Percentiles rank a stretch among this genome's conserved stretches.
These are phyloP conservation scores for Flaveria sonorensis DNA, from an alignment of 129 eudicot species.

Conservation along the genomic window DNA sequence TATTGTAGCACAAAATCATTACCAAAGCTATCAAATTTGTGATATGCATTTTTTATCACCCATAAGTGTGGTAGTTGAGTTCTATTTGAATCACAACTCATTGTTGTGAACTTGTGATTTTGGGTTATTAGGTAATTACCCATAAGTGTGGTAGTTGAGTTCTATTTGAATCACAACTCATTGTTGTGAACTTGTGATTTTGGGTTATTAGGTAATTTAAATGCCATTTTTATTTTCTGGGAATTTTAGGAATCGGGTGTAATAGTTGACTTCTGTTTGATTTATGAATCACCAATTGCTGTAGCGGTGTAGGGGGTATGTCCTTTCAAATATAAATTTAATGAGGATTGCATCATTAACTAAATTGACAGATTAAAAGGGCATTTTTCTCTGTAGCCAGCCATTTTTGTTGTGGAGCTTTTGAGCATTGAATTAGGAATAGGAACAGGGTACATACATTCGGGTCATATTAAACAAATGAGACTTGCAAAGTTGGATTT, in stretches of 20 bases:
- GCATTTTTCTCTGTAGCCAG: background rate
- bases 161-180: too few species aligned
- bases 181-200: too few species aligned
- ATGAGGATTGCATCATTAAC: background rate
- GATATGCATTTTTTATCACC: background rate
- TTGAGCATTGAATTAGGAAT: background rate
- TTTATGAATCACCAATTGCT: background rate
- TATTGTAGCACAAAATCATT: conserved; percentile 7
- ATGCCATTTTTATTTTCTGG: background rate
- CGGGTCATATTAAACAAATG: background rate
- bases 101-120: background rate
- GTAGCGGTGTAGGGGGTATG: background rate
- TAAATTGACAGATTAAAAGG: background rate
- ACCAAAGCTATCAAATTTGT: background rate
- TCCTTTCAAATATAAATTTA: background rate
- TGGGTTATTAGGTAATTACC: too few species aligned
- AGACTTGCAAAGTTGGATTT: background rate
- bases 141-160: too few species aligned
- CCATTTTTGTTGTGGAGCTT: background rate
- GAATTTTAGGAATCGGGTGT: background rate
- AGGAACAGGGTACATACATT: background rate
- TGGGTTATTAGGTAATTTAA: conserved; percentile 1
- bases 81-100: background rate
- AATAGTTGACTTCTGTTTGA: conserved; percentile 16
- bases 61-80: background rate